Percentiles rank a stretch among this genome's conserved stretches.
Conservation (phyloP, 495 filamentous ascomycete species). For the Thermochaetoides thermophila region DNA sequence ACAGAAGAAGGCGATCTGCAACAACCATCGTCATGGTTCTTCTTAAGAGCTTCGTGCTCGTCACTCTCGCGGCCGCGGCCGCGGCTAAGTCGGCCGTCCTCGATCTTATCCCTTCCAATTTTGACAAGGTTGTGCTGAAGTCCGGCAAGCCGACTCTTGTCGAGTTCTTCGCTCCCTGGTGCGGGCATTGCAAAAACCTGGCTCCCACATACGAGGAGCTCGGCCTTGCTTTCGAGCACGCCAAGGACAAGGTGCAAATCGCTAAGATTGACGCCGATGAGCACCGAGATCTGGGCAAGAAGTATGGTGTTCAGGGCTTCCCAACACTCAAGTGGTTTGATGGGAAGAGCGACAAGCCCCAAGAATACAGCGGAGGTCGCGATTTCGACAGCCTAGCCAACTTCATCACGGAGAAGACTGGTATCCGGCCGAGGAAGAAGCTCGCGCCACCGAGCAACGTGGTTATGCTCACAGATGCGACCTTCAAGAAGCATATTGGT, state of each 20-base stretch:
- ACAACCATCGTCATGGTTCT: slow-evolving; percentile 28
- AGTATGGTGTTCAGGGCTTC: slow-evolving; percentile 85
- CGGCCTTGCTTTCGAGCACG: slow-evolving; percentile 52
- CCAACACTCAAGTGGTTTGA: slow-evolving; percentile 97
- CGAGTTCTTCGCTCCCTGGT: slow-evolving; percentile 99
- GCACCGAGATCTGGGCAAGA: slow-evolving; percentile 66
- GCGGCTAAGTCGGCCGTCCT: slow-evolving; percentile 51
- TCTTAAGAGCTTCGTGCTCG: slow-evolving; percentile 38
- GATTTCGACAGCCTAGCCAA: slow-evolving; percentile 72
- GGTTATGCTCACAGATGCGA: slow-evolving; percentile 60
- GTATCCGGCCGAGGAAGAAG: slow-evolving; percentile 60
- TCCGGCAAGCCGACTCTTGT: slow-evolving; percentile 92
- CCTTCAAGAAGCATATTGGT: slow-evolving; percentile 66
- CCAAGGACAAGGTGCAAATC: slow-evolving; percentile 72
- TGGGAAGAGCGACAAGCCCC: slow-evolving; percentile 79
- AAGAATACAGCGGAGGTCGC: slow-evolving; percentile 72
- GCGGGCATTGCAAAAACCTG: slow-evolving; percentile 93
- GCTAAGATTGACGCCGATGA: slow-evolving; percentile 93
- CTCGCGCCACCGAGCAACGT: slow-evolving; percentile 53
- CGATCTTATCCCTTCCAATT: slow-evolving; percentile 78
- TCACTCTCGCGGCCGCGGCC: slow-evolving; percentile 29
- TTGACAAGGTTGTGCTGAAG: slow-evolving; percentile 75
- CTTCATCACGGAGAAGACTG: slow-evolving; percentile 83
- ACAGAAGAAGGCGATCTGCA: too few relatives aligned
- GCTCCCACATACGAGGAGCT: slow-evolving; percentile 92